phyloP scores from a whole-genome alignment of 768 basidiomycete species.

The Kockovaella imperatae region DNA sequence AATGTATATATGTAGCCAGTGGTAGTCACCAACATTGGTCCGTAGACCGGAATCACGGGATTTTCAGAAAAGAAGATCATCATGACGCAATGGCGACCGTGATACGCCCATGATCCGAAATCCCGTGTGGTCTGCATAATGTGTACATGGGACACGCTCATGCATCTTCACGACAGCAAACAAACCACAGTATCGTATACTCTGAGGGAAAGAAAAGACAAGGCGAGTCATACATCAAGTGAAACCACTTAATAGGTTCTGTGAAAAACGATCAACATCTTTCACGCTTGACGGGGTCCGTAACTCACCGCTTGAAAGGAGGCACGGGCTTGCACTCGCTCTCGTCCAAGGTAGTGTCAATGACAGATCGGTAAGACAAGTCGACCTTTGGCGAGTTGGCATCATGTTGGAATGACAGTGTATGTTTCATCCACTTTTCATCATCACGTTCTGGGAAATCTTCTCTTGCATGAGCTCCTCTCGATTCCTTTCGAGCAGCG shows the following conservation, averaged over 20 bases:
- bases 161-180: too few relatives aligned
- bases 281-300: background rate
- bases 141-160: too few relatives aligned
- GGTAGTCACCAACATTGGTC: too few relatives aligned
- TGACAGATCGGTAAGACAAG: slow-evolving; percentile 82
- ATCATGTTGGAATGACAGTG: slow-evolving; percentile 85
- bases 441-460: slow-evolving; percentile 99
- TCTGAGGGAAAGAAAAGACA: too few relatives aligned
- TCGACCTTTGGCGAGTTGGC: slow-evolving; percentile 68
- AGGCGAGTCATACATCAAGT: too few relatives aligned
- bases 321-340: slow-evolving; percentile 94
- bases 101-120: too few relatives aligned
- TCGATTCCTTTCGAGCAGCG: slow-evolving; percentile 84
- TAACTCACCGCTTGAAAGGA: slow-evolving; percentile 64
- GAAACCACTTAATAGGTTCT: slow-evolving; percentile 6
- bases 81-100: too few relatives aligned
- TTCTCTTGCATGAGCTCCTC: slow-evolving; percentile 97
- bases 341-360: slow-evolving; percentile 79
- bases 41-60: too few relatives aligned
- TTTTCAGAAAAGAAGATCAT: too few relatives aligned
- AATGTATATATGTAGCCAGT: too few relatives aligned
- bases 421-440: slow-evolving; percentile 50
- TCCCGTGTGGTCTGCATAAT: too few relatives aligned
- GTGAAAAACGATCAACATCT: background rate
- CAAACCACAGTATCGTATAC: too few relatives aligned